phyloP scores from a whole-genome alignment of 306 rosid genomes.

The Dalbergia oliveri region DNA sequence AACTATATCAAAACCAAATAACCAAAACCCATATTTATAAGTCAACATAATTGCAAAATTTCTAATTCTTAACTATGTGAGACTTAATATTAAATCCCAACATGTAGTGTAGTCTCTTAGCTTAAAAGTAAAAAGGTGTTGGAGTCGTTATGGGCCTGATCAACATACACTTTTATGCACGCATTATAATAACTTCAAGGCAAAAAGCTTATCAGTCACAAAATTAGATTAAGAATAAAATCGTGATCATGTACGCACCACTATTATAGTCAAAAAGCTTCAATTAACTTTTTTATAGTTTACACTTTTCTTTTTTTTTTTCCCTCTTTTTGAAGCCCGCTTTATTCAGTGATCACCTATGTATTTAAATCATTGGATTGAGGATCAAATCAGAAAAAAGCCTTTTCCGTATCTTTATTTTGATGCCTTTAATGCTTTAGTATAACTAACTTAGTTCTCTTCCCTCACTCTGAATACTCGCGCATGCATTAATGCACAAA shows the following conservation, averaged over 20 bases:
- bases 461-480: slow-evolving; percentile 26
- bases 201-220: slow-evolving; percentile 58
- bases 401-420: slow-evolving; percentile 59
- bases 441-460: slow-evolving; percentile 33
- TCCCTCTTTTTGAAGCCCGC: slow-evolving; percentile 48
- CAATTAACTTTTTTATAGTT: slow-evolving; percentile 56
- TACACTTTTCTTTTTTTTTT: no score
- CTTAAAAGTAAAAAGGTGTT: slow-evolving; percentile 45
- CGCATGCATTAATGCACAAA: slow-evolving; percentile 42
- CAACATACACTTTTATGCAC: slow-evolving; percentile 44
- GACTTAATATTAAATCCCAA: no score
- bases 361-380: slow-evolving; percentile 64
- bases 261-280: slow-evolving; percentile 73
- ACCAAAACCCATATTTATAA: no score
- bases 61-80: no score
- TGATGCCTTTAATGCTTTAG: slow-evolving; percentile 41
- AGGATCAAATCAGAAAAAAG: slow-evolving; percentile 62
- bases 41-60: no score
- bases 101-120: slow-evolving; percentile 6
- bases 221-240: slow-evolving; percentile 57
- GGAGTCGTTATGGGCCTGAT: slow-evolving; percentile 52
- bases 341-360: slow-evolving; percentile 35
- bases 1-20: no score
- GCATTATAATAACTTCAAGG: slow-evolving; percentile 61
- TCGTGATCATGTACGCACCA: slow-evolving; percentile 50